Evolutionary conservation across 139 green algal genomes (phyloP).

Genomic region (Haematococcus lacustris): DNA sequence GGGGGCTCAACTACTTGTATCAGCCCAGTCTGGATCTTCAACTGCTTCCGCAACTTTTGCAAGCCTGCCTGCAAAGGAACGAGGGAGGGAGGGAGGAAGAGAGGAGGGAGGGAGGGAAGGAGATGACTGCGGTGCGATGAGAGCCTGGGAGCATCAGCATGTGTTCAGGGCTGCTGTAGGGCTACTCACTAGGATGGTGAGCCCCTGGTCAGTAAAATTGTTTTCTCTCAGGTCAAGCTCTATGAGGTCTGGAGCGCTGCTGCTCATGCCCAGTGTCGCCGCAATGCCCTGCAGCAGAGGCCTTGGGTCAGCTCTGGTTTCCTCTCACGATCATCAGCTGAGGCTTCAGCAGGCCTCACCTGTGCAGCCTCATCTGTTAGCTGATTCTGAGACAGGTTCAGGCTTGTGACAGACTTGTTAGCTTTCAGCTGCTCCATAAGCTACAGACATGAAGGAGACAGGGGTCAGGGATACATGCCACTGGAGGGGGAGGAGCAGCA

Average conservation of each 20-base stretch:
- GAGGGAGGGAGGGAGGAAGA: not conserved
- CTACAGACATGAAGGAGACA: constrained; percentile 27
- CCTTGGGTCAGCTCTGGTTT: too few species aligned
- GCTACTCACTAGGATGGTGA: not conserved
- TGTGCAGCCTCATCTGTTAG: constrained; percentile 47
- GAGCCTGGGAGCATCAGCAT: not conserved
- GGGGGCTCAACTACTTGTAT: constrained; percentile 4
- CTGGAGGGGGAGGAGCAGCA: too few species aligned
- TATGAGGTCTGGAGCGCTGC: constrained; percentile 40
- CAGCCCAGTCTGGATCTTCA: constrained; percentile 29
- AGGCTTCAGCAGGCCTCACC: too few species aligned
- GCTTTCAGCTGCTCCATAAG: constrained; percentile 40
- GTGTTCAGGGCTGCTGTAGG: not conserved
- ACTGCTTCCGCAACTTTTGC: constrained; percentile 31
- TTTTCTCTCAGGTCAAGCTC: constrained; percentile 54
- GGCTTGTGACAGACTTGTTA: constrained; percentile 47
- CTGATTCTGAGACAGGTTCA: constrained; percentile 55
- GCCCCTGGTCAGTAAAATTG: constrained; percentile 16
- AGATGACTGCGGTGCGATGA: not conserved
- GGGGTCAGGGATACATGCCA: too few species aligned
- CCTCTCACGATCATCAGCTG: too few species aligned
- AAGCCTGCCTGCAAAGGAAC: constrained; percentile 28
- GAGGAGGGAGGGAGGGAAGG: not conserved
- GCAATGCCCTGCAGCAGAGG: constrained; percentile 37
- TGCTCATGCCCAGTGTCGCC: constrained; percentile 18